These are phyloP conservation scores for Sabuloglossum arenarium DNA, from an alignment of 495 filamentous ascomycete genomes.

Conservation along the genomic window DNA sequence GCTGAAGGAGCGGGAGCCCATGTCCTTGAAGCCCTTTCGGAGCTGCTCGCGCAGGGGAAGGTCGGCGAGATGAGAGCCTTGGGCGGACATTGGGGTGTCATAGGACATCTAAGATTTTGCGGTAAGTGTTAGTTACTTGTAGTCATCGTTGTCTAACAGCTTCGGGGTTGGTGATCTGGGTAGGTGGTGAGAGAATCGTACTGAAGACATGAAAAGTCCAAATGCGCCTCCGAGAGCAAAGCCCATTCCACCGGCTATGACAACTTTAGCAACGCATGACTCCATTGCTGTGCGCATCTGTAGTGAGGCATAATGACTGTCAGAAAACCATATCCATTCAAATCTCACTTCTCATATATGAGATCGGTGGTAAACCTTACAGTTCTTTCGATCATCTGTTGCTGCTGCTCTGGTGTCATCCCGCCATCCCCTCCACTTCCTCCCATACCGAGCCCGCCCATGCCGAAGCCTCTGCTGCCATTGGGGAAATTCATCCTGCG, in stretches of 20 bases:
- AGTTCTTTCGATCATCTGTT: slow-evolving; percentile 32
- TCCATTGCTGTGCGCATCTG: slow-evolving; percentile 75
- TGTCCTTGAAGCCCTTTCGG: slow-evolving; percentile 70
- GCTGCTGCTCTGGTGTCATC: slow-evolving; percentile 22
- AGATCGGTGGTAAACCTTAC: slow-evolving; percentile 15
- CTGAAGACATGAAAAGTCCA: slow-evolving; percentile 75
- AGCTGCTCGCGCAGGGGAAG: slow-evolving; percentile 72
- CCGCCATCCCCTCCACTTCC: neutral
- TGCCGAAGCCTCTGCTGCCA: neutral
- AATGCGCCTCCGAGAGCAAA: slow-evolving; percentile 86
- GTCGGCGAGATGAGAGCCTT: slow-evolving; percentile 37
- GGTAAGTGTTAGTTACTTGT: neutral
- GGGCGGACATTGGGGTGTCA: slow-evolving; percentile 55
- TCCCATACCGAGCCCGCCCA: slow-evolving; percentile 1
- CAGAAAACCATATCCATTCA: neutral
- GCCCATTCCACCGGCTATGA: slow-evolving; percentile 64
- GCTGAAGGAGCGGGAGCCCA: slow-evolving; percentile 65
- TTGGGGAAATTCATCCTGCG: neutral
- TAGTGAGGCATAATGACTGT: neutral
- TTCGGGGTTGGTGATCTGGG: neutral
- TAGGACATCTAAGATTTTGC: slow-evolving; percentile 58
- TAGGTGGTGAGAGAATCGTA: neutral
- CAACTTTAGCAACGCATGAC: slow-evolving; percentile 68
- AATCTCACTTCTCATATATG: neutral
- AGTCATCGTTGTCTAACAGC: slow-evolving; percentile 6